phyloP scores from a whole-genome alignment of 2,329 filamentous ascomycete species.

The Penicillium psychrosexuale region DNA sequence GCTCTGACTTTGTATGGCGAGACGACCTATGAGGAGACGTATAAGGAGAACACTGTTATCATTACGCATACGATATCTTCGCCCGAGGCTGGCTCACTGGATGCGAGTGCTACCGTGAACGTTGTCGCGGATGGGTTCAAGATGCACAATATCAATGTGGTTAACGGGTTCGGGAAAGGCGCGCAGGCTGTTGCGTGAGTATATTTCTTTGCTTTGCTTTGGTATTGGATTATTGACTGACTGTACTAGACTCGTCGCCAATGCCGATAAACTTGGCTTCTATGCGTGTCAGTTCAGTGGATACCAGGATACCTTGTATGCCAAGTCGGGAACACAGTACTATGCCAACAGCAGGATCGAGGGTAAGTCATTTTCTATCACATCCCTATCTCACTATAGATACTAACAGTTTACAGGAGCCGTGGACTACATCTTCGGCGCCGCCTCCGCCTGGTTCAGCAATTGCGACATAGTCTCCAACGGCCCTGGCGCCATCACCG shows the following conservation, averaged over 20 bases:
- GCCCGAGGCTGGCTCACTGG: constrained; percentile 28
- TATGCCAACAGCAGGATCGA: constrained; percentile 34
- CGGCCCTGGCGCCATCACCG: constrained; percentile 33
- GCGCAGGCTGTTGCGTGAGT: constrained; percentile 35
- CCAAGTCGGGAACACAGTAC: constrained; percentile 34
- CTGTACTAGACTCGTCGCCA: constrained; percentile 23
- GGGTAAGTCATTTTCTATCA: constrained; percentile 13
- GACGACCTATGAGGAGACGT: constrained; percentile 28
- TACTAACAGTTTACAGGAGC: constrained; percentile 22
- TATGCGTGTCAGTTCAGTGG: constrained; percentile 36
- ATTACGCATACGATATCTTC: constrained; percentile 36
- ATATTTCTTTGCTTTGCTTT: background rate
- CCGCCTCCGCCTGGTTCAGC: constrained; percentile 29
- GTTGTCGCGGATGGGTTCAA: constrained; percentile 28
- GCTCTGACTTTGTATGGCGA: constrained; percentile 33
- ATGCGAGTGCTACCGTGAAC: constrained; percentile 33
- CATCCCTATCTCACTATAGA: background rate
- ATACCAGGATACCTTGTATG: constrained; percentile 39
- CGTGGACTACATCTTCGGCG: constrained; percentile 38
- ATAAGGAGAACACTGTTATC: constrained; percentile 32
- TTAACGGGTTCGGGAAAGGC: constrained; percentile 35
- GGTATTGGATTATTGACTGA: background rate
- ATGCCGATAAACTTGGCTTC: constrained; percentile 33
- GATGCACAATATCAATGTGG: constrained; percentile 38
- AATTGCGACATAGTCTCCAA: constrained; percentile 35